Evolutionary conservation across 768 basidiomycete species (phyloP).

Genomic region (Lyophyllum atratum): DNA sequence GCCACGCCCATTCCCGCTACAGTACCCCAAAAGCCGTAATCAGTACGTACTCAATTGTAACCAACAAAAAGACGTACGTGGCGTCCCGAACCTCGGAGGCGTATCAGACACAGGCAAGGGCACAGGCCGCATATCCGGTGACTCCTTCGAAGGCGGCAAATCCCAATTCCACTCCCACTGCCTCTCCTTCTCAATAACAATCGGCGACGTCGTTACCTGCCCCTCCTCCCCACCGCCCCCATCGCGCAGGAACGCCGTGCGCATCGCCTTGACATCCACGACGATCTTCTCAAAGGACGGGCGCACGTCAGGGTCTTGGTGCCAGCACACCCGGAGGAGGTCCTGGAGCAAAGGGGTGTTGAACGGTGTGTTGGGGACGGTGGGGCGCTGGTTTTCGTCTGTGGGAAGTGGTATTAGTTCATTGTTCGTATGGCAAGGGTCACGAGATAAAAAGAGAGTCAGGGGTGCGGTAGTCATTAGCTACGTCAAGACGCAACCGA

Average conservation of each 20-base stretch:
- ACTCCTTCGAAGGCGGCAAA: slow-evolving; percentile 21
- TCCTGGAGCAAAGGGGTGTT: slow-evolving; percentile 36
- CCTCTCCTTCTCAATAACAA: slow-evolving; percentile 10
- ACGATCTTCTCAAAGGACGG: slow-evolving; percentile 55
- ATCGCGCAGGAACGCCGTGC: slow-evolving; percentile 29
- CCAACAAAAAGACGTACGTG: slow-evolving; percentile 20
- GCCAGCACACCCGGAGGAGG: slow-evolving; percentile 61
- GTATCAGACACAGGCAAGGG: slow-evolving; percentile 22
- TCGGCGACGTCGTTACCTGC: slow-evolving; percentile 2
- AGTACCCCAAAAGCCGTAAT: slow-evolving; percentile 1
- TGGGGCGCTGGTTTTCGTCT: slow-evolving; percentile 56
- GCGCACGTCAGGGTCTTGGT: slow-evolving; percentile 48
- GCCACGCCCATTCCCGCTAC: slow-evolving; percentile 2
- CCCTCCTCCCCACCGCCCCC: not conserved
- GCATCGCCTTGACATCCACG: slow-evolving; percentile 43
- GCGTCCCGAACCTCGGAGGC: not conserved
- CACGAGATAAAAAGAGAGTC: not conserved
- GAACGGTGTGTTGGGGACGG: slow-evolving; percentile 41
- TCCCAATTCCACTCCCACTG: slow-evolving; percentile 17
- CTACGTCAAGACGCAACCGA: no score
- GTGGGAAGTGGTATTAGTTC: not conserved
- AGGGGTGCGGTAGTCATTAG: no score
- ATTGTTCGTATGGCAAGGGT: not conserved
- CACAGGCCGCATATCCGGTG: slow-evolving; percentile 43
- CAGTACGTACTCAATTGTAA: not conserved